Percentiles rank a stretch among this genome's conserved stretches.
Evolutionary conservation across 2,329 filamentous ascomycete species (phyloP).

Genomic region (Chrysoporthe puriensis): DNA sequence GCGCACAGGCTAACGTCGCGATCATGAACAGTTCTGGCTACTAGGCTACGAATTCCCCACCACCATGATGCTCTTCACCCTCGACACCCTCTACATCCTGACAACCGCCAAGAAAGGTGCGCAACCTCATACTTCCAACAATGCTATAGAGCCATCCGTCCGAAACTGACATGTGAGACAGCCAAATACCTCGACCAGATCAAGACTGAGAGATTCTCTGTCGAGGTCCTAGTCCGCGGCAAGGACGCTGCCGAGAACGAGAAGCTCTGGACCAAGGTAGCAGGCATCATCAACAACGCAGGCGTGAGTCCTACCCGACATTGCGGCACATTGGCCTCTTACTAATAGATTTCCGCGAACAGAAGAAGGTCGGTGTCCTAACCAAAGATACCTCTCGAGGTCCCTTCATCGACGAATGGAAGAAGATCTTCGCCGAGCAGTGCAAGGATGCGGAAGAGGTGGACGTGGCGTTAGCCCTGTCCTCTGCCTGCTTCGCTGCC

Average conservation of each 20-base stretch:
- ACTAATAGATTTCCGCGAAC: conserved; percentile 18
- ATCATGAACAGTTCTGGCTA: conserved; percentile 79
- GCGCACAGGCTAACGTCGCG: conserved; percentile 18
- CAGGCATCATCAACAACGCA: conserved; percentile 83
- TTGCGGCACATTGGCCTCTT: neutral
- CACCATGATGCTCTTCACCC: conserved; percentile 89
- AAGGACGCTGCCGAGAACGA: conserved; percentile 92
- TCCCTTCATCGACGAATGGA: conserved; percentile 96
- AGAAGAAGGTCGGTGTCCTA: conserved; percentile 90
- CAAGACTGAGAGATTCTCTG: conserved; percentile 87
- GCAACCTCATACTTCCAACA: conserved; percentile 4
- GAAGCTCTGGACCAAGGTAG: conserved; percentile 82
- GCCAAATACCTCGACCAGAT: conserved; percentile 91
- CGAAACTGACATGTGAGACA: conserved; percentile 47
- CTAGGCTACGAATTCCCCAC: conserved; percentile 98
- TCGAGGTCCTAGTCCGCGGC: conserved; percentile 88
- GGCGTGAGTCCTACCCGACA: conserved; percentile 65
- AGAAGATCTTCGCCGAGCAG: conserved; percentile 75
- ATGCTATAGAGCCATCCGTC: neutral
- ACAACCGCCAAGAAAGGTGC: conserved; percentile 96
- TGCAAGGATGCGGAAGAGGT: conserved; percentile 87
- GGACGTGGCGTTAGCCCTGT: conserved; percentile 82
- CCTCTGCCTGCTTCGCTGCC: conserved; percentile 80
- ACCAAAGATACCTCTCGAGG: conserved; percentile 83
- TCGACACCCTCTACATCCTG: conserved; percentile 86